Evolutionary conservation across 2,329 filamentous ascomycete species (phyloP).

Genomic region (Phialocephala subalpina): DNA sequence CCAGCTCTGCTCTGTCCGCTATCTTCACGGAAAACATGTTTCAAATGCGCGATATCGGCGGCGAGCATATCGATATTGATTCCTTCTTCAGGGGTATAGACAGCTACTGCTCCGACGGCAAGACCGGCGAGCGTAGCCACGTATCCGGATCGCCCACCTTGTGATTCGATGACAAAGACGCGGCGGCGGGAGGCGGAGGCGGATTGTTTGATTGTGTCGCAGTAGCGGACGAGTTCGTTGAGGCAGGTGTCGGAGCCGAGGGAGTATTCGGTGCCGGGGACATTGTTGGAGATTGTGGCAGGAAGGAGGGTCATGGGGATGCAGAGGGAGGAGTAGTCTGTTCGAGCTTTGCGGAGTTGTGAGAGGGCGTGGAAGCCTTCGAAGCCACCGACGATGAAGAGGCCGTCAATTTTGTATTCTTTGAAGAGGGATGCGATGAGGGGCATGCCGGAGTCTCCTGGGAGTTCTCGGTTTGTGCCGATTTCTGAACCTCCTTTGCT

Average conservation of each 20-base stretch:
- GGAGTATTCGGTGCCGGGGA: constrained; percentile 96
- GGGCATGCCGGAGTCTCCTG: constrained; percentile 83
- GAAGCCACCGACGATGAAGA: constrained; percentile 94
- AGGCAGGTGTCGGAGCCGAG: constrained; percentile 96
- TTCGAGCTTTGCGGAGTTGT: constrained; percentile 82
- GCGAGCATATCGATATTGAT: constrained; percentile 94
- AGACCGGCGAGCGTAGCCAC: constrained; percentile 90
- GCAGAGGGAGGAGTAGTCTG: constrained; percentile 82
- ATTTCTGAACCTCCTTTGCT: constrained; percentile 98
- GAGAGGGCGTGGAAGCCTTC: constrained; percentile 94
- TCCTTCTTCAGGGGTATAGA: constrained; percentile 97
- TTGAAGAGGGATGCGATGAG: constrained; percentile 84
- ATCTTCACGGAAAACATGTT: constrained; percentile 84
- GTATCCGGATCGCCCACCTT: constrained; percentile 94
- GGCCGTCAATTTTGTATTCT: constrained; percentile 86
- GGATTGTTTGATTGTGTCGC: constrained; percentile 97
- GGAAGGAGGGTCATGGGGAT: constrained; percentile 93
- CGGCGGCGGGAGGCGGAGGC: constrained; percentile 91
- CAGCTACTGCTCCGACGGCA: constrained; percentile 88
- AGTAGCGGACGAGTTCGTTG: constrained; percentile 94
- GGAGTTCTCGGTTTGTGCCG: constrained; percentile 94
- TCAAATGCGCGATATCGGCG: constrained; percentile 87
- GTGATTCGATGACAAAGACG: constrained; percentile 97
- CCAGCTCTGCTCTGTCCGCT: constrained; percentile 89
- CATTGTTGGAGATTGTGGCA: constrained; percentile 99